phyloP scores from a whole-genome alignment of 169 alveolate species.

The Plasmodium ovale region DNA sequence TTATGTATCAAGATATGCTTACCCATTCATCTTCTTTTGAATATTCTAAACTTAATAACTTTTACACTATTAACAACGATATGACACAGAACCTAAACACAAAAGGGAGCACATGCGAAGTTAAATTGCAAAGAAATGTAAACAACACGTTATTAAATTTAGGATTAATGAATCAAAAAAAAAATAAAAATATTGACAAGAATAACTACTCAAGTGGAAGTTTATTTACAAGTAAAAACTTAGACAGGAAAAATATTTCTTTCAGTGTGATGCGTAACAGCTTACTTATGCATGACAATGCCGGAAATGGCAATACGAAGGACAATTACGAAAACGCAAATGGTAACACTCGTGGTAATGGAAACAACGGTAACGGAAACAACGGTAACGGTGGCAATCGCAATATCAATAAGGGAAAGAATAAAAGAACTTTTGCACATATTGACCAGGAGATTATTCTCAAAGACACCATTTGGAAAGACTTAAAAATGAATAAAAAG shows the following conservation, averaged over 20 bases:
- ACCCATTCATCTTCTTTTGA: constrained; percentile 56
- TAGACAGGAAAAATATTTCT: constrained; percentile 32
- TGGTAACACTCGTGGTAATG: not conserved
- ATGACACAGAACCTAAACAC: constrained; percentile 36
- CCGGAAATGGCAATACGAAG: constrained; percentile 6
- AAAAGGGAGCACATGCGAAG: constrained; percentile 11
- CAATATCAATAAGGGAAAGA: constrained; percentile 5
- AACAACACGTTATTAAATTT: not conserved
- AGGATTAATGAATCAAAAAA: not conserved
- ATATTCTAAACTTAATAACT: constrained; percentile 60
- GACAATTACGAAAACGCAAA: constrained; percentile 2
- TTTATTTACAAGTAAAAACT: constrained; percentile 27
- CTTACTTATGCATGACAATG: constrained; percentile 11
- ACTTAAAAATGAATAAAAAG: constrained; percentile 26
- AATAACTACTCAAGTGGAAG: constrained; percentile 29
- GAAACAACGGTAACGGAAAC: not conserved
- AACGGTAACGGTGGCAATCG: not conserved
- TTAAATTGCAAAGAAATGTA: constrained; percentile 7
- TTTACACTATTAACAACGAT: constrained; percentile 42
- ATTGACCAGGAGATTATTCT: constrained; percentile 48
- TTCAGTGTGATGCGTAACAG: constrained; percentile 17
- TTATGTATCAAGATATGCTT: constrained; percentile 64
- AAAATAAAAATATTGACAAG: constrained; percentile 25
- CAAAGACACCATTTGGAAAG: constrained; percentile 26
- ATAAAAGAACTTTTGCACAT: constrained; percentile 28